phyloP scores from a whole-genome alignment of 2,329 filamentous ascomycete genomes.

The Gnomoniopsis sp. region DNA sequence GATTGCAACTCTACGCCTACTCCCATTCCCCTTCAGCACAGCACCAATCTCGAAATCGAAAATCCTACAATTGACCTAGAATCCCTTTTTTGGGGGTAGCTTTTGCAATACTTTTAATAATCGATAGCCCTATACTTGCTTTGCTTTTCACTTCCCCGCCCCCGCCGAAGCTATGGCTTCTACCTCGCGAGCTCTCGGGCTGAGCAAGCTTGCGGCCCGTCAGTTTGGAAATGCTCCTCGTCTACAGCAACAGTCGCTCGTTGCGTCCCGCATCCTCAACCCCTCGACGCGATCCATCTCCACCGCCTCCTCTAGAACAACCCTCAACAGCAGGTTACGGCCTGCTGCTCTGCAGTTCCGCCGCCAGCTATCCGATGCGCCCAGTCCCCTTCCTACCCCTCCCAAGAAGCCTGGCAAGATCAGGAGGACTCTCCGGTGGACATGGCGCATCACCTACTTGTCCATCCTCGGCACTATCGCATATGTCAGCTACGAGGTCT shows the following conservation, averaged over 20 bases:
- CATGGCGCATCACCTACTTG: constrained; percentile 80
- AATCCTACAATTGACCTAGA: background rate
- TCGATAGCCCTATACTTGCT: background rate
- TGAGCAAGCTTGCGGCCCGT: constrained; percentile 27
- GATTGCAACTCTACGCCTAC: background rate
- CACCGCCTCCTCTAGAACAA: constrained; percentile 17
- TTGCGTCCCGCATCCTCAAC: constrained; percentile 25
- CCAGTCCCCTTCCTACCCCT: constrained; percentile 32
- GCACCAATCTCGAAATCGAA: background rate
- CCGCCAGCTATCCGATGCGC: constrained; percentile 25
- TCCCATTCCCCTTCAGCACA: background rate
- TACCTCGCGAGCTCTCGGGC: constrained; percentile 29
- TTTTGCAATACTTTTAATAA: background rate
- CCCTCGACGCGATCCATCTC: constrained; percentile 21
- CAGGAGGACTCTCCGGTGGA: constrained; percentile 67
- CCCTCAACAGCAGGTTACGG: constrained; percentile 22
- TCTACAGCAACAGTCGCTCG: constrained; percentile 18
- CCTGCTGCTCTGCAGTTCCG: constrained; percentile 25
- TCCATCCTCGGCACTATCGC: constrained; percentile 66
- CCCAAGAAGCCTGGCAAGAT: constrained; percentile 58
- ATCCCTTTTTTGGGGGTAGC: background rate
- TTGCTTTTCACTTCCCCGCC: constrained; percentile 8
- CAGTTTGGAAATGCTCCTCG: constrained; percentile 24
- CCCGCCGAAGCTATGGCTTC: constrained; percentile 29
- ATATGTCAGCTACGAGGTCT: constrained; percentile 78